A percentile compares a stretch with the other conserved stretches of the same genome.
phyloP scores from a whole-genome alignment of 257 asterid species.

The Forsythia suspensa region DNA sequence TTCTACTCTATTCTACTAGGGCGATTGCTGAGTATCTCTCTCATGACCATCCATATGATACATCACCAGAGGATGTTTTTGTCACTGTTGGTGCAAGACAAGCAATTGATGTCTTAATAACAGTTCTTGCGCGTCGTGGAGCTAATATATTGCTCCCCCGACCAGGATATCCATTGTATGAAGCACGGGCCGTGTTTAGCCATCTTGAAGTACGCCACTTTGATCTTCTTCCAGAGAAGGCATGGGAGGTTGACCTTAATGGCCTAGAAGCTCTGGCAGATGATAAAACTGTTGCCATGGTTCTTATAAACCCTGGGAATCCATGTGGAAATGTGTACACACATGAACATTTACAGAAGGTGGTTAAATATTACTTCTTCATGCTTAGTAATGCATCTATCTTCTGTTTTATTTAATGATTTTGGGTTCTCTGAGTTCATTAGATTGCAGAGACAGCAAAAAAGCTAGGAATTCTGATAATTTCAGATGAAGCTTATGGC shows the following conservation, averaged over 20 bases:
- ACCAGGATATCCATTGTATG: conserved; percentile 16
- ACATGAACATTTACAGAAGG: conserved; percentile 60
- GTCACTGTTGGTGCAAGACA: conserved; percentile 34
- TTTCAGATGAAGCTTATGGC: conserved; percentile 71
- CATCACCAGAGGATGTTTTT: conserved; percentile 17
- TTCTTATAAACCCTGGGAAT: conserved; percentile 71
- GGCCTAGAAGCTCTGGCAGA: conserved; percentile 45
- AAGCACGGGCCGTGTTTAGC: conserved; percentile 6
- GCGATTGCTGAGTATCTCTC: conserved; percentile 61
- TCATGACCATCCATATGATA: conserved; percentile 38
- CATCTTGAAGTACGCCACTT: conserved; percentile 18
- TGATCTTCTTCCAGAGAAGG: conserved; percentile 15
- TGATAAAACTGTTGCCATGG: conserved; percentile 68
- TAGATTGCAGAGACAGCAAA: conserved; percentile 72
- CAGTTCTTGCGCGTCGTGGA: conserved; percentile 60
- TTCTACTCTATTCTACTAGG: conserved; percentile 33
- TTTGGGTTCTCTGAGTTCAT: not conserved
- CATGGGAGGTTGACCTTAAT: conserved; percentile 15
- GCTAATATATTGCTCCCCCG: conserved; percentile 26
- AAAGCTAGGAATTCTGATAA: conserved; percentile 55
- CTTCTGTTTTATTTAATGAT: not conserved
- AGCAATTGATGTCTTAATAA: conserved; percentile 55
- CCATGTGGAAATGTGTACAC: conserved; percentile 75
- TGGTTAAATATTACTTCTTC: conserved; percentile 9
- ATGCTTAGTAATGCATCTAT: not conserved